Evolutionary conservation across 192 early-diverging fungal species (phyloP).

Genomic region (Backusella parvicylindrica): DNA sequence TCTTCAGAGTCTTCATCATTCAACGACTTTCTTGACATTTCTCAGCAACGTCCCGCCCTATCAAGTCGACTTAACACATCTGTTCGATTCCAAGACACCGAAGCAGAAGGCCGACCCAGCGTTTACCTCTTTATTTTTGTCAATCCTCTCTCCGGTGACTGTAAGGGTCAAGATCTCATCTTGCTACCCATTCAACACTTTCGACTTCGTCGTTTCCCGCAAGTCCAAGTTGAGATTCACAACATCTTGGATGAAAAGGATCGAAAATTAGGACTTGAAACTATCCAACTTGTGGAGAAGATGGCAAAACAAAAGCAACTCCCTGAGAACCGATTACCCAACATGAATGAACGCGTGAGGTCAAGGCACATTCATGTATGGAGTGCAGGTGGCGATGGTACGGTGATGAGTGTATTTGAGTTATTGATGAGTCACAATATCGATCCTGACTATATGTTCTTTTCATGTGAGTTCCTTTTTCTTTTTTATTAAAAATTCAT

Average conservation of each 20-base stretch:
- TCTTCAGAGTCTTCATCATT: neutral
- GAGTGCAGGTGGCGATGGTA: conserved; percentile 76
- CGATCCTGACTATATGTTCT: conserved; percentile 61
- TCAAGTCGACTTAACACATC: conserved; percentile 14
- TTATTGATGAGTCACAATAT: conserved; percentile 57
- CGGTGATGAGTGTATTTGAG: conserved; percentile 67
- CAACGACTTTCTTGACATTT: neutral
- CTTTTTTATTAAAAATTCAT: neutral
- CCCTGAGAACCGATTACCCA: conserved; percentile 29
- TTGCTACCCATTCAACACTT: conserved; percentile 61
- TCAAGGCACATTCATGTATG: conserved; percentile 62
- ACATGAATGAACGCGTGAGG: conserved; percentile 25
- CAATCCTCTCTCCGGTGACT: conserved; percentile 70
- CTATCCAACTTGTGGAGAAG: conserved; percentile 35
- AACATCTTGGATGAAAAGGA: conserved; percentile 60
- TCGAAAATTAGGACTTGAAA: conserved; percentile 50
- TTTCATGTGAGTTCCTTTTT: conserved; percentile 40
- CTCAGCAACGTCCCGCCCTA: neutral
- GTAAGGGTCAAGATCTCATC: conserved; percentile 59
- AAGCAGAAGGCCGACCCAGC: conserved; percentile 35
- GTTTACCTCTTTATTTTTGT: conserved; percentile 72
- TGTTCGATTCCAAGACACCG: conserved; percentile 14
- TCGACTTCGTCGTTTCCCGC: conserved; percentile 56
- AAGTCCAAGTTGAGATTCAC: conserved; percentile 72
- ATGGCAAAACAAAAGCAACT: conserved; percentile 13